Conservation (phyloP, 2,329 filamentous ascomycete species). For the Stachybotrys chartarum region DNA sequence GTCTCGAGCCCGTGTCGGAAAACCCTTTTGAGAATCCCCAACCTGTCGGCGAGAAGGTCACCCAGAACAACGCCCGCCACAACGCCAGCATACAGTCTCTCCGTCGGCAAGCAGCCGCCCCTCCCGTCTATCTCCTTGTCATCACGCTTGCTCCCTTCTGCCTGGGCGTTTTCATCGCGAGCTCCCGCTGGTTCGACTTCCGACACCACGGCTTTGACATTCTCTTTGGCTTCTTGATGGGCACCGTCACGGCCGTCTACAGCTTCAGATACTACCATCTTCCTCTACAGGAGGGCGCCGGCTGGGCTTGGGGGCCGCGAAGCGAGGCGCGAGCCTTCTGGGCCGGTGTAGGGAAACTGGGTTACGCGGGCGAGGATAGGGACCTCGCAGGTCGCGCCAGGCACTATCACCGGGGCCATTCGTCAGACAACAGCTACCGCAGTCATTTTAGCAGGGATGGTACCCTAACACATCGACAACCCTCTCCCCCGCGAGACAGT, state of each 20-base stretch:
- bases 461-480: constrained; percentile 7
- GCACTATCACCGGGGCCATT: constrained; percentile 6
- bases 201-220: constrained; percentile 92
- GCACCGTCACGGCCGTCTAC: constrained; percentile 62
- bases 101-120: constrained; percentile 70
- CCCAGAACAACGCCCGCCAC: constrained; percentile 13
- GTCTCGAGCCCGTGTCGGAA: constrained; percentile 9
- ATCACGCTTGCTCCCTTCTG: constrained; percentile 66
- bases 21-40: constrained; percentile 10
- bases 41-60: constrained; percentile 16
- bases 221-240: constrained; percentile 75
- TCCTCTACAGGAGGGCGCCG: constrained; percentile 64
- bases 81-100: constrained; percentile 26
- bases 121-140: constrained; percentile 70
- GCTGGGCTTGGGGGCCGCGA: constrained; percentile 84
- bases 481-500: background rate
- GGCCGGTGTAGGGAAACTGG: constrained; percentile 60
- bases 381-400: constrained; percentile 9
- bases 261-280: constrained; percentile 83
- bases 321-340: constrained; percentile 69
- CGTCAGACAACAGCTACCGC: constrained; percentile 18
- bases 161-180: constrained; percentile 71
- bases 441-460: background rate
- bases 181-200: constrained; percentile 81
- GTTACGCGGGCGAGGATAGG: constrained; percentile 40